Evolutionary conservation across 768 basidiomycete genomes (phyloP).

Genomic region (Macrolepiota albuminosa): DNA sequence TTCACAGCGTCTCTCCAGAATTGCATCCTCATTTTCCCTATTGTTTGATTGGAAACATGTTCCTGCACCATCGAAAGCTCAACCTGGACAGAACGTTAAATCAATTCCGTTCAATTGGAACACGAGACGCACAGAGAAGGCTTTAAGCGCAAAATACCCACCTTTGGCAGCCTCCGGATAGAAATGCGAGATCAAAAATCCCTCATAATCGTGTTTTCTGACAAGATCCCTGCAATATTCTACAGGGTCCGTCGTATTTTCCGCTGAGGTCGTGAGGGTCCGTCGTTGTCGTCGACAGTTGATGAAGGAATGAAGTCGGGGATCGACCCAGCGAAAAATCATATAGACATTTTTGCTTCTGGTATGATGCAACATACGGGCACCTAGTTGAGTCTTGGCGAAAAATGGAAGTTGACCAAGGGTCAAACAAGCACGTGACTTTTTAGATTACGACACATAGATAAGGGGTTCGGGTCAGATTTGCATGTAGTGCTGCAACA

Average conservation of each 20-base stretch:
- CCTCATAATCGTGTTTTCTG: constrained; percentile 78
- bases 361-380: background rate
- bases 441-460: background rate
- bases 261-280: constrained; percentile 6
- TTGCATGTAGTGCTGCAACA: too few relatives aligned
- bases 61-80: constrained; percentile 79
- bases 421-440: background rate
- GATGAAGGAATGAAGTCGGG: background rate
- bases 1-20: constrained; percentile 85
- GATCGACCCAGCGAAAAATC: background rate
- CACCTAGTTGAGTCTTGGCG: background rate
- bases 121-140: constrained; percentile 66
- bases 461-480: too few relatives aligned
- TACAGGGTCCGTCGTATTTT: constrained; percentile 32
- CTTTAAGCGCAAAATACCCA: constrained; percentile 75
- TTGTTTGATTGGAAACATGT: constrained; percentile 61
- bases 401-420: background rate
- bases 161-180: constrained; percentile 62
- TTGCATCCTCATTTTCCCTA: constrained; percentile 83
- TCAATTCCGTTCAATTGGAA: constrained; percentile 2
- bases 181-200: constrained; percentile 65
- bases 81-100: constrained; percentile 37
- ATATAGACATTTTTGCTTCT: background rate
- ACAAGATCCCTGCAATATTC: constrained; percentile 71
- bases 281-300: constrained; percentile 5